Percentiles rank a stretch among this genome's conserved stretches.
Evolutionary conservation across 1,284 basidiomycete genomes (phyloP).

Genomic region (Cutaneotrichosporon cutaneum): DNA sequence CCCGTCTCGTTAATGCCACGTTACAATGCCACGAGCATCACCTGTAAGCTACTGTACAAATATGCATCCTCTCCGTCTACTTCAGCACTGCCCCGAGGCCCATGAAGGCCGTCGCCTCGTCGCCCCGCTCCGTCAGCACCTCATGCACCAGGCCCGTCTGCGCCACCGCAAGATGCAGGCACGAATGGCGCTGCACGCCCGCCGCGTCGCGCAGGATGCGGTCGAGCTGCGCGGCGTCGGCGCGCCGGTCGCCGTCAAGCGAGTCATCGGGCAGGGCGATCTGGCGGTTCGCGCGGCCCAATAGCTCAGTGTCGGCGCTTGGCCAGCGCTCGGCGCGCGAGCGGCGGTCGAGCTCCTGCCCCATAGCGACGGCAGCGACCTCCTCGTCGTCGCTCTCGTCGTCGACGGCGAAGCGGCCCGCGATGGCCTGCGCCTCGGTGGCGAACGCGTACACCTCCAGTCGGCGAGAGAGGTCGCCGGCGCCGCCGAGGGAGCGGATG

Average conservation of each 20-base stretch:
- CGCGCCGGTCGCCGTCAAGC: not conserved
- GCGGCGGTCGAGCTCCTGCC: constrained; percentile 11
- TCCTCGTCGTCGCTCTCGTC: constrained; percentile 12
- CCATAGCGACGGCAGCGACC: not conserved
- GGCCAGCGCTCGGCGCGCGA: constrained; percentile 12
- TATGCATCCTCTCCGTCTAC: not conserved
- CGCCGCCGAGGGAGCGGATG: constrained; percentile 3
- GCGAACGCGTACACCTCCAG: constrained; percentile 15
- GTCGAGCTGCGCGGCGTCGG: constrained; percentile 13
- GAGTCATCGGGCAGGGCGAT: constrained; percentile 5
- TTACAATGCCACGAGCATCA: not conserved
- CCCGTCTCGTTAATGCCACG: not conserved
- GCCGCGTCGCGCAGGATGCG: constrained; percentile 11
- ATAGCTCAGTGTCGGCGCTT: constrained; percentile 7
- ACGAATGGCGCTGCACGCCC: constrained; percentile 16
- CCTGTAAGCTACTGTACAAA: not conserved
- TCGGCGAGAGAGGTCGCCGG: constrained; percentile 6
- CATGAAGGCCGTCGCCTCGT: constrained; percentile 22
- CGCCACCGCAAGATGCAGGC: constrained; percentile 16
- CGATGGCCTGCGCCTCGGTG: not conserved
- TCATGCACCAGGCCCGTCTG: constrained; percentile 24
- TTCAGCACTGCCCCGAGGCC: constrained; percentile 13
- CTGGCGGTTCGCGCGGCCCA: constrained; percentile 12
- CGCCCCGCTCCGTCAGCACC: constrained; percentile 13
- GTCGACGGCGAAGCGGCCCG: not conserved